Conservation (phyloP, 257 asterid species). For the Solanum chiquidenum region DNA sequence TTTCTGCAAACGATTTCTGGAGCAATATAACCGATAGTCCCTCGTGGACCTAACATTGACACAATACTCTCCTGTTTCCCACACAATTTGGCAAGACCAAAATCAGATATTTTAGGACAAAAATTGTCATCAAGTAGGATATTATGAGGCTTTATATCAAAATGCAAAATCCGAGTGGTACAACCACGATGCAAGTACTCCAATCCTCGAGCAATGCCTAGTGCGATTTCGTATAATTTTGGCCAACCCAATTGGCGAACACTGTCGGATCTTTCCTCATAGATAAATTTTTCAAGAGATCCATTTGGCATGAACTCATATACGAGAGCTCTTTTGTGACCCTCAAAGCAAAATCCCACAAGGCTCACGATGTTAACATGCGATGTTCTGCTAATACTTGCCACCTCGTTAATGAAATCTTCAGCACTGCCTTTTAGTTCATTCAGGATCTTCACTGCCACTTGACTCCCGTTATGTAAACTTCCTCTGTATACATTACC, state of each 20-base stretch:
- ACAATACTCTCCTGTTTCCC: too few species aligned
- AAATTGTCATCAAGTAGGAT: too few species aligned
- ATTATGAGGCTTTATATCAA: too few species aligned
- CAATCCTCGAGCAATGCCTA: too few species aligned
- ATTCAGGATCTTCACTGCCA: constrained; percentile 11
- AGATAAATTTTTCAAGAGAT: constrained; percentile 22
- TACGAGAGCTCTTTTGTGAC: not conserved
- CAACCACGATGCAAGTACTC: constrained; percentile 12
- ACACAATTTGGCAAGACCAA: too few species aligned
- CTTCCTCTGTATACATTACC: not conserved
- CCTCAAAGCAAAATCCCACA: not conserved
- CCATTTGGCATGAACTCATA: constrained; percentile 19
- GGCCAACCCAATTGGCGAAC: too few species aligned
- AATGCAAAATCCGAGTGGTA: not conserved
- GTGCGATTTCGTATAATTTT: too few species aligned
- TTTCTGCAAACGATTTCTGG: too few species aligned
- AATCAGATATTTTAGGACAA: too few species aligned
- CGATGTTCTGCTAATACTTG: constrained; percentile 34
- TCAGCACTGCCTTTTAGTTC: constrained; percentile 5
- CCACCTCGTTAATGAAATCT: constrained; percentile 35
- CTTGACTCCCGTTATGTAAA: not conserved
- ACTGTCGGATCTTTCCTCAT: not conserved
- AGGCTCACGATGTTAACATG: constrained; percentile 23
- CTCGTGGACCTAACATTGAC: too few species aligned
- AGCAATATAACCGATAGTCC: too few species aligned